Conservation (phyloP, 1,284 basidiomycete genomes). For the Marasmius oreades region DNA sequence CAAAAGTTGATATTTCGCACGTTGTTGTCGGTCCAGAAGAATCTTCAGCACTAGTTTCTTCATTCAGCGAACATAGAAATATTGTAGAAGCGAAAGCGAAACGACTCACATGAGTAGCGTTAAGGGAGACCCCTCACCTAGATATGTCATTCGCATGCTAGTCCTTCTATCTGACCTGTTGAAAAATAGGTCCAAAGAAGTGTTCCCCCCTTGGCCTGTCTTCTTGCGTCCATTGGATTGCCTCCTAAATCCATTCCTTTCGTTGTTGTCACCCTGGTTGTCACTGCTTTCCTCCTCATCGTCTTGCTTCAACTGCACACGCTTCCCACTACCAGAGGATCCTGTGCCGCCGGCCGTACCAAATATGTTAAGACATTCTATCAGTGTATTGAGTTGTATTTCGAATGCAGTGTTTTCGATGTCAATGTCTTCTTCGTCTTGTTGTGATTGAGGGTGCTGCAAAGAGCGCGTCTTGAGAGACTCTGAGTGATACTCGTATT, state of each 20-base stretch:
- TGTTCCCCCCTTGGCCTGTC: conserved; percentile 16
- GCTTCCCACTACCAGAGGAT: conserved; percentile 46
- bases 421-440: conserved; percentile 21
- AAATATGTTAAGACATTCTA: conserved; percentile 91
- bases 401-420: conserved; percentile 61
- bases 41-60: conserved; percentile 72
- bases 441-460: neutral
- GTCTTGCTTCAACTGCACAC: conserved; percentile 42
- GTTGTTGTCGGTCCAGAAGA: conserved; percentile 81
- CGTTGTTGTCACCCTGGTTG: conserved; percentile 24
- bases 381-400: conserved; percentile 75
- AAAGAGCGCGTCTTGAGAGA: conserved; percentile 9
- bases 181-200: conserved; percentile 51
- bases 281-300: conserved; percentile 30
- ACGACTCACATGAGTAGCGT: conserved; percentile 72
- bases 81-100: neutral
- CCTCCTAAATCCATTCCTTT: conserved; percentile 15
- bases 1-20: conserved; percentile 85
- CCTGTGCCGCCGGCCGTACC: conserved; percentile 64
- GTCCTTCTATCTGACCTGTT: conserved; percentile 60
- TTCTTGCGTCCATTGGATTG: conserved; percentile 2
- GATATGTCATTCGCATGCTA: conserved; percentile 83
- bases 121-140: conserved; percentile 77
- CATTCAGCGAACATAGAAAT: conserved; percentile 11
- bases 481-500: conserved; percentile 60